A percentile compares a stretch with the other conserved stretches of the same genome.
Conservation (phyloP, 129 eudicot genomes). For the Cynara cardunculus region DNA sequence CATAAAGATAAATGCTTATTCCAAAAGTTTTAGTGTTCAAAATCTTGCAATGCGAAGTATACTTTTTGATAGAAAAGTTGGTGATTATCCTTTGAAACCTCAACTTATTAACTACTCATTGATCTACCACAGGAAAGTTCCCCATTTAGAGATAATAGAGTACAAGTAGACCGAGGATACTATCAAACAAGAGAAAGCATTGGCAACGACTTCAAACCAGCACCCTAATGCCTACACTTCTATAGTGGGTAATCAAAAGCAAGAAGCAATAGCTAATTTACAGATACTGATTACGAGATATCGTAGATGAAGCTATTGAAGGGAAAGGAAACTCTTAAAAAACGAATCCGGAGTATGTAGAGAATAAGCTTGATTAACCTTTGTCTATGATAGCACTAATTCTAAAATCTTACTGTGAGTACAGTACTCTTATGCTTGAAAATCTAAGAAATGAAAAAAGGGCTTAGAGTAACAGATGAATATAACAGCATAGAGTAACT, state of each 20-base stretch:
- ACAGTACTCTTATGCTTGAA: background rate
- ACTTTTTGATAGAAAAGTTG: background rate
- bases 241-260: background rate
- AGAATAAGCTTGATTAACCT: background rate
- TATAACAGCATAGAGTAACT: background rate
- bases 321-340: background rate
- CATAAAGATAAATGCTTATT: background rate
- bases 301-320: background rate
- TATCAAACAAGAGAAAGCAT: no score
- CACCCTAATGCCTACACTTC: background rate
- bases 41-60: background rate
- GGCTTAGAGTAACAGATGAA: background rate
- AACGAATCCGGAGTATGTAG: background rate
- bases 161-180: no score
- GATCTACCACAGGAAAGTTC: no score
- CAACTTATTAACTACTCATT: background rate
- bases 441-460: background rate
- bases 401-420: background rate
- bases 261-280: background rate
- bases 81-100: background rate
- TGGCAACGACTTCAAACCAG: background rate
- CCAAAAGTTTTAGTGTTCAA: background rate
- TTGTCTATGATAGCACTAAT: background rate
- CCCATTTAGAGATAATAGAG: no score
- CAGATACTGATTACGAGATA: background rate